Percentiles rank a stretch among this genome's conserved stretches.
Conservation (phyloP, 2,329 filamentous ascomycete genomes). For the Ampelomyces quisqualis region DNA sequence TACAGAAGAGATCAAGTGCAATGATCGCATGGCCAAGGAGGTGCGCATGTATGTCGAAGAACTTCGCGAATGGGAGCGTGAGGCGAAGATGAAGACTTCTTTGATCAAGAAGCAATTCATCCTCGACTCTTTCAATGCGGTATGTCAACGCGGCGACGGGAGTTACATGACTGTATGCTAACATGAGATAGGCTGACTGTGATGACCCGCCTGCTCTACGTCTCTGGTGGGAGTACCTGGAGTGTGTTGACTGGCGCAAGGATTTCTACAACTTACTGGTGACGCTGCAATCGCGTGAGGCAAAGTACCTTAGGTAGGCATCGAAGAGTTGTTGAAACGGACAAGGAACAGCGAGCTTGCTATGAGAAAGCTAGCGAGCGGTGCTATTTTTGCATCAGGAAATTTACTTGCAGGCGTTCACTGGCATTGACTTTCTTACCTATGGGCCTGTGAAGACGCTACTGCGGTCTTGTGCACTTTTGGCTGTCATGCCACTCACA, state of each 20-base stretch:
- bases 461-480: too few species aligned
- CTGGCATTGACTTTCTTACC: too few species aligned
- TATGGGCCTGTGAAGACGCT: too few species aligned
- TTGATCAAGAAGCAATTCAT: slow-evolving; percentile 43
- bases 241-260: slow-evolving; percentile 46
- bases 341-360: too few species aligned
- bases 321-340: too few species aligned
- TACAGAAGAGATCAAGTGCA: slow-evolving; percentile 22
- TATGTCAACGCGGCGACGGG: slow-evolving; percentile 28
- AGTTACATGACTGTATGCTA: slow-evolving; percentile 3
- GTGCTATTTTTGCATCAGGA: too few species aligned
- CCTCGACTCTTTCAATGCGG: slow-evolving; percentile 43
- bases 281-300: slow-evolving; percentile 17
- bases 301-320: slow-evolving; percentile 6
- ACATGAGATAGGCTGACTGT: slow-evolving; percentile 36
- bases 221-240: slow-evolving; percentile 52
- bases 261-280: slow-evolving; percentile 48
- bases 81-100: slow-evolving; percentile 38
- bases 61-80: slow-evolving; percentile 46
- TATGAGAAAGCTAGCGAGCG: too few species aligned
- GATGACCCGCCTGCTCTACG: slow-evolving; percentile 46
- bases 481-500: too few species aligned
- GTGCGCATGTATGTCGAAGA: slow-evolving; percentile 39
- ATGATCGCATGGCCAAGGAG: slow-evolving; percentile 30
- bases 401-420: too few species aligned